Conservation (phyloP, 2,329 filamentous ascomycete genomes). For the Pestalotiopsis sp. region DNA sequence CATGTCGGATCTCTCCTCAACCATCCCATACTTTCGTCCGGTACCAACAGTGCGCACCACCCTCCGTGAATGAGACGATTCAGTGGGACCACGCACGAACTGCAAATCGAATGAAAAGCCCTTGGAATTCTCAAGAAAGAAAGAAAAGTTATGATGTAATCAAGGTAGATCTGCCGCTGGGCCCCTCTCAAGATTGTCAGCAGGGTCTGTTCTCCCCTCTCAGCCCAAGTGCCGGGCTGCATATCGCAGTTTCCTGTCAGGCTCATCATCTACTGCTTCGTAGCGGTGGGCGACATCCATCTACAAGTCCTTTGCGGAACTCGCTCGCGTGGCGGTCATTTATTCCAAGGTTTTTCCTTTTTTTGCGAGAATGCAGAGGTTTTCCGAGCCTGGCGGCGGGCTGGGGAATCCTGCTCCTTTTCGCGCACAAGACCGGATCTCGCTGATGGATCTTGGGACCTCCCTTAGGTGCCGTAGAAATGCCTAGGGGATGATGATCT, state of each 20-base stretch:
- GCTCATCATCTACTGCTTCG: not conserved
- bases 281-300: not conserved
- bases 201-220: not conserved
- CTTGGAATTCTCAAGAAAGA: not conserved
- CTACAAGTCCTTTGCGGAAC: not conserved
- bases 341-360: not conserved
- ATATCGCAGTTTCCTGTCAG: not conserved
- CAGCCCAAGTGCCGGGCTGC: not conserved
- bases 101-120: not conserved
- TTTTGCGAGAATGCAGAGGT: not conserved
- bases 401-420: not conserved
- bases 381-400: not conserved
- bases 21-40: not conserved
- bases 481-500: not conserved
- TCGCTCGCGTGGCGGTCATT: not conserved
- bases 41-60: not conserved
- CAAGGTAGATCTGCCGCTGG: constrained; percentile 3
- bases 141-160: not conserved
- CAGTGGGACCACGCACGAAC: not conserved
- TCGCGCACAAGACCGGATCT: not conserved
- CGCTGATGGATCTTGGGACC: not conserved
- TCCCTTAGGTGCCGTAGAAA: not conserved
- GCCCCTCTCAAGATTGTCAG: not conserved
- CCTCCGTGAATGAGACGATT: not conserved
- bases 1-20: not conserved